Evolutionary conservation across 352 stramenopile species (phyloP), one percentile per base, ranked within the genome.

Genomic region (Globisporangium polare): DNA sequence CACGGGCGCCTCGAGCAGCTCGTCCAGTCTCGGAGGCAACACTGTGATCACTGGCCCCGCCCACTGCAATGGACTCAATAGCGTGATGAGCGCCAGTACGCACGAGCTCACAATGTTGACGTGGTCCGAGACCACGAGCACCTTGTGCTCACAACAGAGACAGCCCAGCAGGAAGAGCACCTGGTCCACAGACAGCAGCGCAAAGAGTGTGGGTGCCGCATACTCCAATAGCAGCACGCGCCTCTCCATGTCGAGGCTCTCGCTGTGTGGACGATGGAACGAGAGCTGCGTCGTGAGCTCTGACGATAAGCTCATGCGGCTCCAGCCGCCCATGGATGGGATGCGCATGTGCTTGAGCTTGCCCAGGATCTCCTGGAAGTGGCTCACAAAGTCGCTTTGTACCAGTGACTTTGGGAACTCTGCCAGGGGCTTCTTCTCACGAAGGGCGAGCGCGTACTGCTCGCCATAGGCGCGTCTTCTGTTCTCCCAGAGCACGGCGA

Each of bases 21-120:
- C 85, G 46, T 89, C 68, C 1, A 92, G 72, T 12, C 80, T 69
- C 17, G 80, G 78, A 12, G 85, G 85, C 4, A 94, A 49, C 31
- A 94, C 66, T 1, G 85, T 90, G 47, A 94, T 80, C 22, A 94
- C 78, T 17, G 83, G 83, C 0, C 85, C 85, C 4, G 82, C 83
- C 85, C 85, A 94, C 65, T 90, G 79, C 12, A 92, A 59, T 5
- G 85, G 85, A 20, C 79, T 60, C 0, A 94, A 68, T 35, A 94
- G 58, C 6, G 85, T 90, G 22, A 78, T 89, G 20, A 94, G 62
- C 15, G 85, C 85, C 1, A 94, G 54, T 2, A 94, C 80, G 47
- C 85, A 94, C 1, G 75, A 84, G 46, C 80, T 94, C 1, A 92
- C 80, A 24, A 84, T 74, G 58, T 89, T 89, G 29, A 88, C 83